Evolutionary conservation across 164 flowering plant species (phyloP), one percentile per base, ranked within the genome.

Genomic region (Macadamia integrifolia): DNA sequence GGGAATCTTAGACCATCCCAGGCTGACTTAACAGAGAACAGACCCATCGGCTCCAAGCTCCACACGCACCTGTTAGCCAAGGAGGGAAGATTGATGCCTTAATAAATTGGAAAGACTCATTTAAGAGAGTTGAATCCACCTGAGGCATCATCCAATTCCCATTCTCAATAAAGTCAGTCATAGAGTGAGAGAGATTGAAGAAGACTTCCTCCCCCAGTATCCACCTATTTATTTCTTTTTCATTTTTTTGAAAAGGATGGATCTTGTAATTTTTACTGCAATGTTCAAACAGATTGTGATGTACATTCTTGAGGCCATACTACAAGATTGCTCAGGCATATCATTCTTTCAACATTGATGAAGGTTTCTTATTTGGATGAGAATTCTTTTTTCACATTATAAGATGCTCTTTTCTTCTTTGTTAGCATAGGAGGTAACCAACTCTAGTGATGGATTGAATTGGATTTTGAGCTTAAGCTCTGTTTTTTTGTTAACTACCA

Each of bases 261-360:
- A 30, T 46, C 42, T 11, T 23, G 17, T 43, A 31, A 35, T 44
- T 0, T 35, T n/a, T 28, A 68, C 64, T 44, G 31, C 23, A 42
- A 32, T 11, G 6, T 64, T 46, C 48, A 32, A 23, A 40, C 75
- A 78, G 85, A 66, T 82, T 43, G 77, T 64, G 17, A 74, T 80
- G 80, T 79, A 80, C 67, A 78, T 82, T 44, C 74, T 82, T 49
- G 85, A 82, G 73, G 72, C 85, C 50, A 74, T 82, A 29, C 69
- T 82, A 49, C 78, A 62, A 66, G 72, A 78, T 62, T 53, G 40
- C 12, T 52, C 60, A 4, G 81, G 83, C 42, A 53, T 80, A 58
- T 68, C 64, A 0, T 56, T 23, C 23, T 23, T 23, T 23, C 23
- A 23, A 76, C 67, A 63, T 80, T n/a, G 23, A 61, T 11, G 1